Base-by-base conservation (phyloP, 1,139 yeast species). In the Taphrina pruni region DNA sequence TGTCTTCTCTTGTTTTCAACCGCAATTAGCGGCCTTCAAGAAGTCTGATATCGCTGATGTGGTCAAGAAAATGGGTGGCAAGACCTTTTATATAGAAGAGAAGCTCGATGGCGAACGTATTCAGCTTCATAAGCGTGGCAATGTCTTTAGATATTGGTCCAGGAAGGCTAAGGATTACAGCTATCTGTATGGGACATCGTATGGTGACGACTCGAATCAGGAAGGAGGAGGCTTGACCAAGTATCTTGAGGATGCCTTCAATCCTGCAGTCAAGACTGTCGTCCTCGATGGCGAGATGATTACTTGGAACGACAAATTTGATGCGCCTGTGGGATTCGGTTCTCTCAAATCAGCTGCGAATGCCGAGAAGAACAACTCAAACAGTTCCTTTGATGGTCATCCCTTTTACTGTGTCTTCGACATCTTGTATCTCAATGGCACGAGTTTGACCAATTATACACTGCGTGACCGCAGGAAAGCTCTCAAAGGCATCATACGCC, bases 221-320 rank as follows among this genome's bases (percentile, higher is more conserved):
- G 56, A 71, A 1, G 76, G 78, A 2, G 95, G 95, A 0, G 82
- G 88, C 1, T 79, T 90, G n/a, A 84, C 93, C 0, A 84, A 83
- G 65, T 81, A 86, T 73, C 75, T 90, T 46, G 74, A 78, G 1
- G 77, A 82, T 6, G 83, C 85, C 1, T 81, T 87, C 71, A 78
- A 79, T 32, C 78, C 78, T 0, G 72, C 77, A 48, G 85, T 90
- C 2, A 75, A 79, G 61, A 78, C 78, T 57, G 78, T 82, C 55
- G 83, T 94, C 1, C 76, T 94, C 4, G 99, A 94, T 78, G 98
- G 99, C 0, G 99, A 94, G 78, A 89, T 94, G 92, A 87, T 93
- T 0, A 92, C 96, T 0, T 92, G 87, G 85, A 97, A 93, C 76
- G 85, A 85, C 12, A 79, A 82, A 12, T 79, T 86, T 21, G 79